Base-by-base conservation (phyloP, 768 basidiomycete species). In the Tylopilus cervinicoccineus region DNA sequence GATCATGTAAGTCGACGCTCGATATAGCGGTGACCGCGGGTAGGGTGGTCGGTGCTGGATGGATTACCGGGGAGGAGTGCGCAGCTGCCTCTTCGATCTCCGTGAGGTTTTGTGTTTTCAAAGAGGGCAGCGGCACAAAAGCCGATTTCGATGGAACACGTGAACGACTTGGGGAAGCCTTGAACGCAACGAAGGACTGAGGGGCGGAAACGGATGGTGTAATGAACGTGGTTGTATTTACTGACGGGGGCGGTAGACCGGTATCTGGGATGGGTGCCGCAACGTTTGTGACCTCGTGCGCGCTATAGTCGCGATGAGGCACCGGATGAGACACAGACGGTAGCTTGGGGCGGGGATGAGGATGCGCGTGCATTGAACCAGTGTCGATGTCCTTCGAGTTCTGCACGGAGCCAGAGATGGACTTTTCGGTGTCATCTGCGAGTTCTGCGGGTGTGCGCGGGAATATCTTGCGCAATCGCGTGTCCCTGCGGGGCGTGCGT, bases 261-360 rank as follows among this genome's bases (percentile, higher is more conserved):
- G 64, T 70, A 55, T 54, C 67, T 60, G 54, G 65, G 51, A 57
- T 51, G 14, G 64, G 64, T 44, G 52, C 59, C n/a, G 66, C 62
- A 32, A 56, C 62, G 19, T 68, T 47, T 39, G 51, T 55, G 29
- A 66, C 50, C 32, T 68, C 66, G 28, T 65, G 63, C 28, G 23
- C 55, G 19, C 58, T 56, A 27, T 64, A 68, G 44, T 64, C 59
- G 14, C 50, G 50, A 31, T 63, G 51, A 14, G 55, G 43, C n/a
- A 26, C 33, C 22, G 46, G 37, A 31, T 47, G 60, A 29, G 60
- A 49, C 8, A 36, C 37, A 6, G 45, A 51, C 8, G 51, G 27
- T 60, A 50, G 39, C 29, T 55, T 53, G 6, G 41, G 46, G 8
- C 11, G 54, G 38, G 57, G 46, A 12, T 48, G 38, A 27, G 34